Evolutionary conservation across 768 basidiomycete species (phyloP).

Genomic region (Lepiota brunneoincarnata): DNA sequence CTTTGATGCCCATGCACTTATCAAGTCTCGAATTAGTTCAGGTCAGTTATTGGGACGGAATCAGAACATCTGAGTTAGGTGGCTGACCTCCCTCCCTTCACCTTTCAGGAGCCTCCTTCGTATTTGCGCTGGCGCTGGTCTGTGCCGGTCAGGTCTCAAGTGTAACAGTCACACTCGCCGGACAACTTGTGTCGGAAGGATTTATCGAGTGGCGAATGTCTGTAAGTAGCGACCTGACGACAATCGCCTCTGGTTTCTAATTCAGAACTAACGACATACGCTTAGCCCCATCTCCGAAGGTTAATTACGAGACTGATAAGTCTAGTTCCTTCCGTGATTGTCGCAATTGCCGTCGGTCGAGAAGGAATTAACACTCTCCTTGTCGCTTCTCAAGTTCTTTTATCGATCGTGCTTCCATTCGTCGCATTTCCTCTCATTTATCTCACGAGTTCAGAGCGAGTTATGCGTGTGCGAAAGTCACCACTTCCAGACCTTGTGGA

Average conservation of each 20-base stretch:
- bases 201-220: slow-evolving; percentile 76
- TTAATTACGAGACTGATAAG: slow-evolving; percentile 68
- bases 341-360: slow-evolving; percentile 67
- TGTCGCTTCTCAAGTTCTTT: slow-evolving; percentile 72
- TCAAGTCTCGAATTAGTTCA: slow-evolving; percentile 52
- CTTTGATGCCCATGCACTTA: slow-evolving; percentile 70
- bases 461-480: slow-evolving; percentile 57
- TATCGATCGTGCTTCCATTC: slow-evolving; percentile 75
- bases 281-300: slow-evolving; percentile 57
- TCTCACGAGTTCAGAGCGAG: slow-evolving; percentile 55
- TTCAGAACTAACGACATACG: neutral
- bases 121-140: slow-evolving; percentile 76
- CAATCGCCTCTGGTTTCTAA: neutral
- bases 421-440: slow-evolving; percentile 70
- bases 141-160: slow-evolving; percentile 77
- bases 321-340: slow-evolving; percentile 64
- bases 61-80: neutral
- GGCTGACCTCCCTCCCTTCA: neutral
- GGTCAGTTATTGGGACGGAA: slow-evolving; percentile 32
- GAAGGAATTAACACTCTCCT: slow-evolving; percentile 66
- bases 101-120: slow-evolving; percentile 52
- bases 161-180: slow-evolving; percentile 75
- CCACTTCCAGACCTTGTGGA: slow-evolving; percentile 16
- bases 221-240: slow-evolving; percentile 20
- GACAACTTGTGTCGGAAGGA: slow-evolving; percentile 79